These are phyloP conservation scores for Iberis pinnata DNA, from an alignment of 345 rosid genomes.

Conservation along the genomic window DNA sequence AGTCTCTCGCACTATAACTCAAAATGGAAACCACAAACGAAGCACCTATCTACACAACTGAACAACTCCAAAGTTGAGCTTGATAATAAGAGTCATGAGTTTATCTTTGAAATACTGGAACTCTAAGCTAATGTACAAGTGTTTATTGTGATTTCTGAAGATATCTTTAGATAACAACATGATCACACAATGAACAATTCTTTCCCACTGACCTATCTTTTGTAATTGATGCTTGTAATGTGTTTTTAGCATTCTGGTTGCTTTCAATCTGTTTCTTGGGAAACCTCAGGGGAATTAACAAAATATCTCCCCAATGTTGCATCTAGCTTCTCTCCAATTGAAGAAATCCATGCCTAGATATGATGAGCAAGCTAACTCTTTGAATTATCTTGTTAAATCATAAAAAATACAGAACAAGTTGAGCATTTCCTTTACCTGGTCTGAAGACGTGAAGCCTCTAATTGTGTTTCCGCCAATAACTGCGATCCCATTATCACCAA, in stretches of 20 bases:
- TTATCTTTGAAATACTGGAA: slow-evolving; percentile 1
- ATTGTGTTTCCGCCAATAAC: slow-evolving; percentile 82
- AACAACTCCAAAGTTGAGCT: slow-evolving; percentile 9
- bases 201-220: background rate
- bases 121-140: slow-evolving; percentile 6
- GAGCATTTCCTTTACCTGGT: slow-evolving; percentile 52
- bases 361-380: background rate
- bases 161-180: slow-evolving; percentile 16
- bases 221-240: background rate
- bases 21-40: slow-evolving; percentile 18
- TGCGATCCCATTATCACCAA: slow-evolving; percentile 68
- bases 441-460: slow-evolving; percentile 81
- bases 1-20: slow-evolving; percentile 25
- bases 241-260: background rate
- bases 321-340: slow-evolving; percentile 75
- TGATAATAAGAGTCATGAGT: slow-evolving; percentile 1
- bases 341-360: slow-evolving; percentile 77
- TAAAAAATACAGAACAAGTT: background rate
- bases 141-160: slow-evolving; percentile 1
- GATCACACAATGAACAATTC: slow-evolving; percentile 2
- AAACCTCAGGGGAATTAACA: background rate
- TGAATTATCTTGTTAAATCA: background rate
- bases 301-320: slow-evolving; percentile 50
- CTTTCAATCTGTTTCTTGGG: slow-evolving; percentile 13
- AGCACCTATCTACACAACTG: slow-evolving; percentile 18